These are phyloP conservation scores for Paracamarosporium sp. DNA, from an alignment of 2,329 filamentous ascomycete genomes.

Conservation along the genomic window DNA sequence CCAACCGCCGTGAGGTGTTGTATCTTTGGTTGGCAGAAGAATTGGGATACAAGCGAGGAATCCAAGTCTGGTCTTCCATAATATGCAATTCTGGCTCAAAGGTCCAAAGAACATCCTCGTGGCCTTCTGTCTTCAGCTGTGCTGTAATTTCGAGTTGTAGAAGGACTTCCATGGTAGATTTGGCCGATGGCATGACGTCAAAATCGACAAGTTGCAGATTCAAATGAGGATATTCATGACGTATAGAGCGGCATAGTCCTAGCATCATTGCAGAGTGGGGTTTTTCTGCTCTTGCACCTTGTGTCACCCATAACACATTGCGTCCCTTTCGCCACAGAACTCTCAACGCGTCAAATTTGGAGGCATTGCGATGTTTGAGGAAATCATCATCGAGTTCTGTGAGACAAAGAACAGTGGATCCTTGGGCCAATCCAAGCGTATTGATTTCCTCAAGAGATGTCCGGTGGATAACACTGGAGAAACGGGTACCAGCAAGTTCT, in stretches of 20 bases:
- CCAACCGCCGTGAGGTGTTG: slow-evolving; percentile 22
- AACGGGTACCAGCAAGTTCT: background rate
- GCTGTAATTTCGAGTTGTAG: slow-evolving; percentile 6
- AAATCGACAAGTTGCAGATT: slow-evolving; percentile 12
- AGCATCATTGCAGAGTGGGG: slow-evolving; percentile 12
- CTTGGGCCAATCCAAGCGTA: slow-evolving; percentile 1
- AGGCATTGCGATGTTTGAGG: background rate
- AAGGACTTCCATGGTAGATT: slow-evolving; percentile 6
- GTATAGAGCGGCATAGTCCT: slow-evolving; percentile 7
- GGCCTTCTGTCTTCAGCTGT: background rate
- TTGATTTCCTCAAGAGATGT: slow-evolving; percentile 9
- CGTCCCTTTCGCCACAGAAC: slow-evolving; percentile 5
- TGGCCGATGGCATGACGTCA: slow-evolving; percentile 10
- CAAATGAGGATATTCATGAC: slow-evolving; percentile 8
- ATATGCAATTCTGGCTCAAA: slow-evolving; percentile 11
- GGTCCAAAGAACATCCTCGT: slow-evolving; percentile 7
- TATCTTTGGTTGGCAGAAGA: slow-evolving; percentile 20
- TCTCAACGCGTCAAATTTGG: slow-evolving; percentile 8
- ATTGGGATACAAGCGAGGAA: slow-evolving; percentile 13
- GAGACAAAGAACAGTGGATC: slow-evolving; percentile 4
- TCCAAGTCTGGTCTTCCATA: background rate
- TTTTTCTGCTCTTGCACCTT: slow-evolving; percentile 7
- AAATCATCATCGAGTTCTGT: slow-evolving; percentile 3
- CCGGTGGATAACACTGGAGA: slow-evolving; percentile 1
- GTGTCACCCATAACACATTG: slow-evolving; percentile 14